Evolutionary conservation across 2,329 filamentous ascomycete genomes (phyloP).

Genomic region (Exophiala lecanii-corni): DNA sequence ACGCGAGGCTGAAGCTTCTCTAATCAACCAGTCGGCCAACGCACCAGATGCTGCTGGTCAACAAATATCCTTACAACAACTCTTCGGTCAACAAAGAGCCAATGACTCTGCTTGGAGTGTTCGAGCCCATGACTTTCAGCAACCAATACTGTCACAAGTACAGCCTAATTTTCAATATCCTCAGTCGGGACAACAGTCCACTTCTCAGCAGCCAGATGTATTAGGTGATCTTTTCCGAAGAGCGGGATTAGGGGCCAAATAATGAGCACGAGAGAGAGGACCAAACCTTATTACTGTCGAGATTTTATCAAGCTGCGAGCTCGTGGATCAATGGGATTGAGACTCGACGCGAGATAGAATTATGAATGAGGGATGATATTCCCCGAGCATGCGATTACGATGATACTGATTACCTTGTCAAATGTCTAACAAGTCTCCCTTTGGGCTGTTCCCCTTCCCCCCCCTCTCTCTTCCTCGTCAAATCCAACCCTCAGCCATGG

Average conservation of each 20-base stretch:
- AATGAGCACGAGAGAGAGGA: too few relatives aligned
- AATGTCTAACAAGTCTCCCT: too few relatives aligned
- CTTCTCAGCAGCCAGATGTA: conserved; percentile 32
- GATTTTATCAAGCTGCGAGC: too few relatives aligned
- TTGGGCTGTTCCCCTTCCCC: too few relatives aligned
- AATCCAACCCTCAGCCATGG: conserved; percentile 45
- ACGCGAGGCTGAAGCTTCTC: conserved; percentile 36
- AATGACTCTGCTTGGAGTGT: conserved; percentile 50
- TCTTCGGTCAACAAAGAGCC: conserved; percentile 52
- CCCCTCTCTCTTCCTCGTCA: too few relatives aligned
- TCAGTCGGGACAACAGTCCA: conserved; percentile 3
- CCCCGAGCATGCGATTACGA: too few relatives aligned
- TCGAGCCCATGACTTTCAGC: conserved; percentile 38
- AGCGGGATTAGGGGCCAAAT: conserved; percentile 34
- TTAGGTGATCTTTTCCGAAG: conserved; percentile 40
- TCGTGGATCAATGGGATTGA: too few relatives aligned
- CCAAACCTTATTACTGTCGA: too few relatives aligned
- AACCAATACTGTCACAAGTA: not conserved
- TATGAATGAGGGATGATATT: too few relatives aligned
- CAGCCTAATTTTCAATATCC: not conserved
- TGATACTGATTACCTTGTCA: too few relatives aligned
- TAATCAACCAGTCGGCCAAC: conserved; percentile 13
- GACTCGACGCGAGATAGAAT: too few relatives aligned
- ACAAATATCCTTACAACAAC: conserved; percentile 49
- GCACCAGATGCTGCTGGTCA: conserved; percentile 45